Base-by-base conservation (phyloP, 164 flowering plant genomes). In the Dillenia turbinata region DNA sequence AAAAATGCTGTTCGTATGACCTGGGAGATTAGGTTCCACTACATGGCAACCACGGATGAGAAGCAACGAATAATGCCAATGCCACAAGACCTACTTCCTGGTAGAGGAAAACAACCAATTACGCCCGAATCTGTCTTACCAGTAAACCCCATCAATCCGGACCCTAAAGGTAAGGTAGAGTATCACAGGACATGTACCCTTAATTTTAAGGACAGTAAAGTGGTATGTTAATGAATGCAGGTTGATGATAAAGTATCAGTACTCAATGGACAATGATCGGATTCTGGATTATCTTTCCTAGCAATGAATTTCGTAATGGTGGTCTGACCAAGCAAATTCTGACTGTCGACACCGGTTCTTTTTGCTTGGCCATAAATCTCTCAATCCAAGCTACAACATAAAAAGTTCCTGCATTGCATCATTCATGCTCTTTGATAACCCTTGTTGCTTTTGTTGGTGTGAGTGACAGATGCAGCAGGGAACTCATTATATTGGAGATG, bases 171-270 rank as follows among this genome's bases (percentile, higher is more conserved):
- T 47, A 78, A 81, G 82, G 88, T 73, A n/a, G 44, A 5, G 59
- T 26, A 12, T n/a, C 13, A 12, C 16, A 50, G 17, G 14, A 4
- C 9, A 24, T 13, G 24, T 1, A 17, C 13, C 58, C 58, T 56
- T 3, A 45, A 24, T 55, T 54, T 44, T 8, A 33, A 50, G 10
- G 3, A 33, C 10, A 54, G 2, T 10, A 44, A 17, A 17, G 10
- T 44, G 19, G 50, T 66, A 13, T 40, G 49, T 19, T 47, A 9
- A n/a, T 53, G 57, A 3, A 54, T 59, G 51, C 73, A 83, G 88
- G 88, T 84, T 43, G 88, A 84, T 64, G 88, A 84, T 56, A 81
- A 81, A 81, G 71, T 84, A 81, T 71, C 81, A 78, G 71, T 81
- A 84, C 46, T 79, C 88, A 0, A 68, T 71, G 78, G 88, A 79